Evolutionary conservation across 2,329 filamentous ascomycete species (phyloP), one percentile per base, ranked within the genome.

Genomic region (Emergomyces orientalis): DNA sequence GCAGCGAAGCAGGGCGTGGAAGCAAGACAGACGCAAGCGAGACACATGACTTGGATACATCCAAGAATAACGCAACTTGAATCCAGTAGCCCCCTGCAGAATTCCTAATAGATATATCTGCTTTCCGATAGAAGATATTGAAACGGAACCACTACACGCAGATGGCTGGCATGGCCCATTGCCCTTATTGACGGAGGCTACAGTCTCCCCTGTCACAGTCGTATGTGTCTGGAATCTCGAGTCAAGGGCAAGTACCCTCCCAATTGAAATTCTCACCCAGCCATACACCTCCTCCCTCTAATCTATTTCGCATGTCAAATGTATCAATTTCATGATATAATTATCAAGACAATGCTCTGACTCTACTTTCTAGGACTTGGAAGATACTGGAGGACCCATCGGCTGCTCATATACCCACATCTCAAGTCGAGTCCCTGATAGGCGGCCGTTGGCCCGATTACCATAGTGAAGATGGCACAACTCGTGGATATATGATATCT

Each of bases 351-450:
- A 19, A 14, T 43, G 17, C 11, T 56, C 59, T 61, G 25, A 61
- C 59, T 30, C 9, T 41, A 30, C 41, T 43, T 34, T 30, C 9
- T 61, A 61, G 49, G 59, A 6, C 8, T 34, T 52, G 47, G 22
- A 55, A 61, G 49, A 61, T 27, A 45, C 25, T 61, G 59, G 59
- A 55, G 32, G 32, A 55, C 55, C 59, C 34, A n/a, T 45, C 51
- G 32, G 27, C 45, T 41, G 30, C 45, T 41, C 45, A 55, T 55
- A 61, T 32, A 41, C 25, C 59, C n/a, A 45, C 22, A n/a, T 61
- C 37, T 45, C 9, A 45, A 47, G n/a, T 62, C 52, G 60, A 39
- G 19, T 17, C 37, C 6, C 32, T 32, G 39, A 58, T 27, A 39
- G 47, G 52, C 39, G 45, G 45, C 30, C 39, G 41, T 19, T 43